phyloP scores from a whole-genome alignment of 441 rosid species.

The Pelargonium cotyledonis region DNA sequence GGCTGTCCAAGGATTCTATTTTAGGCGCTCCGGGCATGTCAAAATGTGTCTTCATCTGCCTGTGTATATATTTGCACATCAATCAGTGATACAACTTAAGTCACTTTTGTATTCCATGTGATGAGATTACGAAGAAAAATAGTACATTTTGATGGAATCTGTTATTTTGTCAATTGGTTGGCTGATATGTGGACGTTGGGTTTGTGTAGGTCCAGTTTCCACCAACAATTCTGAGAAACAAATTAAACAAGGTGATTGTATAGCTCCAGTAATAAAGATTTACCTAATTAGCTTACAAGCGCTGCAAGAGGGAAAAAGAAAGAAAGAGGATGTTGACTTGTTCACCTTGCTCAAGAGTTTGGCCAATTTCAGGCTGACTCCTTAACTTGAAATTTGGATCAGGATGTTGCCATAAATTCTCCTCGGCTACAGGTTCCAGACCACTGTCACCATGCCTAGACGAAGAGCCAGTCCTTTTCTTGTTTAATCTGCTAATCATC shows the following conservation, averaged over 20 bases:
- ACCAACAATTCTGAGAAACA: constrained; percentile 44
- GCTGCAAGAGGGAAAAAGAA: constrained; percentile 12
- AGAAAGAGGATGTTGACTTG: constrained; percentile 5
- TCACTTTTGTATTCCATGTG: neutral
- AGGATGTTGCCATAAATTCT: constrained; percentile 34
- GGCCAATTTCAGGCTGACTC: constrained; percentile 41
- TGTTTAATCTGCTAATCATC: constrained; percentile 37
- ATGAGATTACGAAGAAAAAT: constrained; percentile 1
- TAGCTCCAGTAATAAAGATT: neutral
- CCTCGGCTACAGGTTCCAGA: constrained; percentile 74
- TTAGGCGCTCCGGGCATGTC: constrained; percentile 66
- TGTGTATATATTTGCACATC: constrained; percentile 22
- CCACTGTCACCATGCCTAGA: constrained; percentile 49
- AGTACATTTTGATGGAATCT: constrained; percentile 56
- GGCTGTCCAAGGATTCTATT: constrained; percentile 58
- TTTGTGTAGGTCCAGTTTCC: constrained; percentile 78
- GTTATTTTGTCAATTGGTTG: constrained; percentile 57
- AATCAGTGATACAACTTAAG: neutral
- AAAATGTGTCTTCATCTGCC: constrained; percentile 77
- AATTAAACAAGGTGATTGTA: neutral
- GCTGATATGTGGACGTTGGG: constrained; percentile 36
- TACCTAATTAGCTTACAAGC: neutral
- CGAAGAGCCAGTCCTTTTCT: constrained; percentile 42
- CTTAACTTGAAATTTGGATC: constrained; percentile 47
- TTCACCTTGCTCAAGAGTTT: constrained; percentile 51